Base-by-base conservation (phyloP, 495 filamentous ascomycete species). In the Tetracladium setigerum region DNA sequence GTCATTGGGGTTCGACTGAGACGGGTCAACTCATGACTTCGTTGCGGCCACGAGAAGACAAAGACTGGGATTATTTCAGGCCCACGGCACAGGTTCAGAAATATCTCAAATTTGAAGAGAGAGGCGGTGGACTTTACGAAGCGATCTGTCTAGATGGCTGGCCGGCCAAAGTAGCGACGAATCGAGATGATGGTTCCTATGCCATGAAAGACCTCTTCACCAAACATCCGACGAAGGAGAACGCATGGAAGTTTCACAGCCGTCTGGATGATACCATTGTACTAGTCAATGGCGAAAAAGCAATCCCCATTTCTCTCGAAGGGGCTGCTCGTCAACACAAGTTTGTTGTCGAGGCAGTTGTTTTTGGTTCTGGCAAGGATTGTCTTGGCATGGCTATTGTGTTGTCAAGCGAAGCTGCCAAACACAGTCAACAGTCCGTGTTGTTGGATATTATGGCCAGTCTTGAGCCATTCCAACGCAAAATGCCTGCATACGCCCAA, bases 261-360 rank as follows among this genome's bases (percentile, higher is more conserved):
- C 63, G 80, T 1, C 41, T 78, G 0, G 79, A 84, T 49, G 80
- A 84, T 52, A 61, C 73, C 0, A 65, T 84, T 10, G 77, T 68
- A 0, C 66, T 83, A 1, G 57, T 71, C 13, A 84, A 80, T 48
- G 79, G 81, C 2, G 78, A 84, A 57, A 83, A 83, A 40, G 71
- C 81, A 0, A 58, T 80, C 1, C 78, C 80, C 2, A 51, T 82
- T 5, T 67, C 74, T 0, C 76, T 81, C 14, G 80, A 84, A 55
- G 72, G 74, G 1, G 57, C 61, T 4, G 73, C 81, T 31, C 70
- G 73, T 45, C 67, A 79, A 32, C 60, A 78, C 45, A 54, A 62
- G 11, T 46, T 72, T 2, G 58, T 82, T 5, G 59, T 66, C 31
- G 78, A 82, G 41, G 70, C 66, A 13, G 66, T 74, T 9, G 63